Base-by-base conservation (phyloP, 768 basidiomycete species). In the Tylopilus intermedius region DNA sequence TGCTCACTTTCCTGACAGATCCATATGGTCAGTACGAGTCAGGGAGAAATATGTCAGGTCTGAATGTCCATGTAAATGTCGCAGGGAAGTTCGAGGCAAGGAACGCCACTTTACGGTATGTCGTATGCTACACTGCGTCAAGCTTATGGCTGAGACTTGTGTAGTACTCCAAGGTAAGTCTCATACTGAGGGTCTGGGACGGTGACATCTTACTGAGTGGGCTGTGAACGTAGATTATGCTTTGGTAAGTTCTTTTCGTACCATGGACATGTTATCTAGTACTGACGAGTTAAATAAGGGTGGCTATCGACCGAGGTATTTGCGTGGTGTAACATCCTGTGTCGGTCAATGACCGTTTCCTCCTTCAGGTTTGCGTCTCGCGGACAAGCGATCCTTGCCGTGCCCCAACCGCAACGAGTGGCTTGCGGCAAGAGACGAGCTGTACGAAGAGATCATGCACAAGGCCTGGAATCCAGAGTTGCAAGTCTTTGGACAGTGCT, bases 221-320 rank as follows among this genome's bases (percentile, higher is more conserved):
- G 24, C 8, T 42, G 21, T 51, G 33, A 41, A 41, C 48, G 9
- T 68, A 90, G 84, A 77, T 94, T 42, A 95, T 95, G 92, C 78
- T 94, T 62, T 94, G 92, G 90, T 90, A 59, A 67, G 77, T 68
- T 2, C 1, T 26, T 26, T 8, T 1, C 18, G 18, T 18, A 18
- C 18, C 18, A 18, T 18, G 1, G 18, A 18, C 18, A 18, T 18
- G 18, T 18, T 1, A 1, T 18, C 18, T 1, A 18, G 18, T 18
- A 35, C 51, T 57, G 38, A 60, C 18, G 18, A 29, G 26, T 41
- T n/a, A 47, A 21, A 18, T 8, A 55, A 91, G 91, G 94, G 94
- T 97, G 44, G 94, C 94, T 0, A 82, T 97, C 50, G 94, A 98
- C 61, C 77, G 95, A 75, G 94, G 94, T 75, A 58, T 24, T 48